Evolutionary conservation across 768 basidiomycete genomes (phyloP).

Genomic region (Leccinum pellstonianum): DNA sequence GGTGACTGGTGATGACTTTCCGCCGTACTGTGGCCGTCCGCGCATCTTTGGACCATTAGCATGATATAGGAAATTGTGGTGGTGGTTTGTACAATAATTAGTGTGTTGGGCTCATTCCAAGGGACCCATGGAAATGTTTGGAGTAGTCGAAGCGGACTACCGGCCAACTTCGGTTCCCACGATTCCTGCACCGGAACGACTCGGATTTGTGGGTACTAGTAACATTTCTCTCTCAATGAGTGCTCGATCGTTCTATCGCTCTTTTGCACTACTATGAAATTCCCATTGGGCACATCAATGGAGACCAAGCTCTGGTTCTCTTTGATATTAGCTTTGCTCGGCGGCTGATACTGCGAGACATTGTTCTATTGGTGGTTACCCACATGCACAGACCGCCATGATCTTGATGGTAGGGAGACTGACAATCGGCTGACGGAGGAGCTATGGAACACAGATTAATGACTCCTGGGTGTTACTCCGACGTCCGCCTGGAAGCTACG

Average conservation of each 20-base stretch:
- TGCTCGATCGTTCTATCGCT: constrained; percentile 72
- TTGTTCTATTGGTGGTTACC: constrained; percentile 74
- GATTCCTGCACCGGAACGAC: no score
- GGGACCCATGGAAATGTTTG: neutral
- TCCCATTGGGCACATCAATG: constrained; percentile 89
- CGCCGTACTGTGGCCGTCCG: neutral
- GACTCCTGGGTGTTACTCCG: constrained; percentile 83
- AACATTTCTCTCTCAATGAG: no score
- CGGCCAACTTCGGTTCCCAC: no score
- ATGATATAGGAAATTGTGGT: no score
- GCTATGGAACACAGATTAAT: constrained; percentile 82
- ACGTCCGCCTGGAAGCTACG: constrained; percentile 87
- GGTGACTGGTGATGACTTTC: neutral
- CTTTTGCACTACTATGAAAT: constrained; percentile 91
- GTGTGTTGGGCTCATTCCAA: neutral
- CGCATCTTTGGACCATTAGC: neutral
- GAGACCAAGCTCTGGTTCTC: constrained; percentile 81
- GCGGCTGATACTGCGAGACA: constrained; percentile 81
- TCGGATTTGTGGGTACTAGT: no score
- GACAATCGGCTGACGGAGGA: constrained; percentile 79
- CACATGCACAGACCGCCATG: constrained; percentile 81
- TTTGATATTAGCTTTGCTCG: constrained; percentile 92
- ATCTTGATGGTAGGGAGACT: constrained; percentile 90
- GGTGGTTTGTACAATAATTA: neutral
- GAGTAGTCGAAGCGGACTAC: no score